A percentile compares a stretch with the other conserved stretches of the same genome.
Evolutionary conservation across 129 eudicot genomes (phyloP).

Genomic region (Arctium lappa): DNA sequence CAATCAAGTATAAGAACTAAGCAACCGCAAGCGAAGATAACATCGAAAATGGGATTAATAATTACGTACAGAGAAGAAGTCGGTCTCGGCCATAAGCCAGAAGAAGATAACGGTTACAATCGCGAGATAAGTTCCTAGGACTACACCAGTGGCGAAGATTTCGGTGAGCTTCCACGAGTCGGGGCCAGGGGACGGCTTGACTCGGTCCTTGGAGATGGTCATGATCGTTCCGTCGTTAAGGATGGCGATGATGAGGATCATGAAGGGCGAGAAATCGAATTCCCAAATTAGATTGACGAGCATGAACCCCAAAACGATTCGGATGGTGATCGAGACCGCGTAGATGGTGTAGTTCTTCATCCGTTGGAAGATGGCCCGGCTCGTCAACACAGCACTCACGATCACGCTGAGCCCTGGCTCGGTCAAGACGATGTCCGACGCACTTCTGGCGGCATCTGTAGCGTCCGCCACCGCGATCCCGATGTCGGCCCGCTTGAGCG

Average conservation of each 20-base stretch:
- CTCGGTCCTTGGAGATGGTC: slow-evolving; percentile 77
- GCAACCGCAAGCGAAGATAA: not conserved
- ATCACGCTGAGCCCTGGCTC: slow-evolving; percentile 82
- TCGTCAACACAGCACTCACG: slow-evolving; percentile 65
- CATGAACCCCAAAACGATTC: slow-evolving; percentile 67
- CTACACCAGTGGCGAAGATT: slow-evolving; percentile 67
- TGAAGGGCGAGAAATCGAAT: slow-evolving; percentile 70
- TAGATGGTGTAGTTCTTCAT: slow-evolving; percentile 82
- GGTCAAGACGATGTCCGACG: slow-evolving; percentile 72
- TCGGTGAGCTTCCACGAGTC: slow-evolving; percentile 86
- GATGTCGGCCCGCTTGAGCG: slow-evolving; percentile 68
- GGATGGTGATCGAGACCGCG: slow-evolving; percentile 70
- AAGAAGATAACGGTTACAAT: slow-evolving; percentile 52
- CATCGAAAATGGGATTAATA: not conserved
- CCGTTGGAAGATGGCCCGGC: slow-evolving; percentile 76
- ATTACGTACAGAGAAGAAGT: slow-evolving; percentile 54
- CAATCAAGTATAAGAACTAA: not conserved
- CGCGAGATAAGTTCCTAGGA: slow-evolving; percentile 68
- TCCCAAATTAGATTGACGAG: slow-evolving; percentile 66
- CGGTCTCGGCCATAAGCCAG: slow-evolving; percentile 51
- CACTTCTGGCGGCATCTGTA: slow-evolving; percentile 74
- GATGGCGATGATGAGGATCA: slow-evolving; percentile 69
- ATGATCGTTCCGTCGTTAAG: slow-evolving; percentile 80
- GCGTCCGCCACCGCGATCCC: slow-evolving; percentile 80
- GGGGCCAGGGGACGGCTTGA: slow-evolving; percentile 72